Conservation (phyloP, 441 rosid species). For the Viola pubescens region DNA sequence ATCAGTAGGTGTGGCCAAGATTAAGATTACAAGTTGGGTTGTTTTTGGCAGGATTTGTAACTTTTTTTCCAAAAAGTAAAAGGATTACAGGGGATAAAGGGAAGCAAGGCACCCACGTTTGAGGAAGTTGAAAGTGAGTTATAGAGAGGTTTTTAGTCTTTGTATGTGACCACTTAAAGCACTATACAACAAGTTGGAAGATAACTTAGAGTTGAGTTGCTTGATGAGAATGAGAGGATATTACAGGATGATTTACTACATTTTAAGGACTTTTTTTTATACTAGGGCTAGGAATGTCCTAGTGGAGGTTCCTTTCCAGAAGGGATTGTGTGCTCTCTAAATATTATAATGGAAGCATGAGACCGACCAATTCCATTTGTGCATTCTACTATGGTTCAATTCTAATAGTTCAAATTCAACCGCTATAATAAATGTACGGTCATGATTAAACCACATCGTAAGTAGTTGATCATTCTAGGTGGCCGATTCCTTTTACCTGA, state of each 20-base stretch:
- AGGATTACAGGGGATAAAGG: not conserved
- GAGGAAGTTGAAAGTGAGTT: constrained; percentile 4
- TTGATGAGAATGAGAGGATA: not conserved
- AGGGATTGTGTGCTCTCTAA: not conserved
- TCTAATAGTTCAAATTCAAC: no score
- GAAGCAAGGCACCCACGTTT: constrained; percentile 25
- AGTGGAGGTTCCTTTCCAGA: constrained; percentile 17
- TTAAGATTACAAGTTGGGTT: constrained; percentile 7
- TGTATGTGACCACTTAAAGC: constrained; percentile 17
- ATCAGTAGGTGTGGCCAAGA: constrained; percentile 22
- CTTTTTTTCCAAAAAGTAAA: not conserved
- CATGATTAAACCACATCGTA: no score
- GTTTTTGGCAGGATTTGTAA: constrained; percentile 3
- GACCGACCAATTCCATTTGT: constrained; percentile 15
- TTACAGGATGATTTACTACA: not conserved
- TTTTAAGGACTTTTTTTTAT: constrained; percentile 1
- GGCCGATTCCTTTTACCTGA: no score
- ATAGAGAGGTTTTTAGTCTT: not conserved
- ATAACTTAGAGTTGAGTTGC: not conserved
- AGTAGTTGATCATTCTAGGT: no score
- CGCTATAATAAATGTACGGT: no score
- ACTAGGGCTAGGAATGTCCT: constrained; percentile 4
- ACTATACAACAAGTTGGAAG: constrained; percentile 2
- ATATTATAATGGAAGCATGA: constrained; percentile 15
- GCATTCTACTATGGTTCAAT: not conserved